These are phyloP conservation scores for Triticum aestivum DNA, from an alignment of 176 grass and related monocot genomes.

Conservation along the genomic window IWGSC_CS_RefSeq_v2.1 NC_057800.1:684187557-684188056, in stretches of 20 bases:
- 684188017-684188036: conserved; percentile 37
- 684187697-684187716: not conserved
- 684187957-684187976: conserved; percentile 9
- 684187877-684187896: not conserved
- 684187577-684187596: conserved; percentile 40
- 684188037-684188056: not conserved
- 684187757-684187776: conserved; percentile 7
- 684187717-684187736: not conserved
- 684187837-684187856: conserved; percentile 30
- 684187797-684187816: conserved; percentile 29
- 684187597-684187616: not conserved
- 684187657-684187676: not conserved
- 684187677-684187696: not conserved
- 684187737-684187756: conserved; percentile 25
- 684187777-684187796: conserved; percentile 17
- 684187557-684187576: conserved; percentile 20
- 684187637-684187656: not conserved
- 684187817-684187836: conserved; percentile 39
- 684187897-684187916: conserved; percentile 25
- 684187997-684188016: conserved; percentile 23
- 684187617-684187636: conserved; percentile 43
- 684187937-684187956: conserved; percentile 18
- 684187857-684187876: conserved; percentile 26
- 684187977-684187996: not conserved
- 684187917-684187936: conserved; percentile 32